phyloP scores from a whole-genome alignment of 257 asterid species.

The Handroanthus guayacan region DNA sequence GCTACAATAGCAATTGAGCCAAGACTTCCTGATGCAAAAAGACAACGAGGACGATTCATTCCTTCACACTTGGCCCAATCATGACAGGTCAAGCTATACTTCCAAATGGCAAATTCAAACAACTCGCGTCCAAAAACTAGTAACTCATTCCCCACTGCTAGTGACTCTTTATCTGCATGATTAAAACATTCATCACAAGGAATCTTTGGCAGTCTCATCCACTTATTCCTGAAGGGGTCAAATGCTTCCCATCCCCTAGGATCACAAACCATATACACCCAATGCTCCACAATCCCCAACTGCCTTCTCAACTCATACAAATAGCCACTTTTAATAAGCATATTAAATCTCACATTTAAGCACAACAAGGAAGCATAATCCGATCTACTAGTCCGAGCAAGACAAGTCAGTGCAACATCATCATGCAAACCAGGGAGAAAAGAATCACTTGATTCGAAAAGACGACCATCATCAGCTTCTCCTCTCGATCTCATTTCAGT shows the following conservation, averaged over 20 bases:
- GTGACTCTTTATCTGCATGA: slow-evolving; percentile 81
- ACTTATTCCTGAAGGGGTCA: slow-evolving; percentile 71
- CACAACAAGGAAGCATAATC: slow-evolving; percentile 74
- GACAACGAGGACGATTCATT: slow-evolving; percentile 83
- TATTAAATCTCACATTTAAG: slow-evolving; percentile 60
- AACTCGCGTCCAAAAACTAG: slow-evolving; percentile 89
- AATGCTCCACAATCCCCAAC: slow-evolving; percentile 68
- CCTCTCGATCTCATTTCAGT: slow-evolving; percentile 44
- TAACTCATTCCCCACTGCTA: slow-evolving; percentile 78
- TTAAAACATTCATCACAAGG: slow-evolving; percentile 92
- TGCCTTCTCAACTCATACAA: slow-evolving; percentile 79
- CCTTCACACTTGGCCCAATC: slow-evolving; percentile 74
- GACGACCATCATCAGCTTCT: slow-evolving; percentile 50
- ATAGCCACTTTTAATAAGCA: slow-evolving; percentile 62
- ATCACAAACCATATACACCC: slow-evolving; percentile 94
- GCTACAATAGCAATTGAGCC: slow-evolving; percentile 79
- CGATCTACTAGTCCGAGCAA: slow-evolving; percentile 72
- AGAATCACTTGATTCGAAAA: slow-evolving; percentile 57
- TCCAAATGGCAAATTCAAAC: slow-evolving; percentile 86
- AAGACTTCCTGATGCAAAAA: slow-evolving; percentile 77
- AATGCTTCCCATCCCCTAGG: slow-evolving; percentile 97
- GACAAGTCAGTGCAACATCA: slow-evolving; percentile 75
- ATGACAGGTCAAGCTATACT: slow-evolving; percentile 57
- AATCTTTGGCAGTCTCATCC: slow-evolving; percentile 80
- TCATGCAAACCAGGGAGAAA: slow-evolving; percentile 76